A percentile compares a stretch with the other conserved stretches of the same genome.
Evolutionary conservation across 2,329 filamentous ascomycete species (phyloP).

Genomic region (Cladosporium sp.): DNA sequence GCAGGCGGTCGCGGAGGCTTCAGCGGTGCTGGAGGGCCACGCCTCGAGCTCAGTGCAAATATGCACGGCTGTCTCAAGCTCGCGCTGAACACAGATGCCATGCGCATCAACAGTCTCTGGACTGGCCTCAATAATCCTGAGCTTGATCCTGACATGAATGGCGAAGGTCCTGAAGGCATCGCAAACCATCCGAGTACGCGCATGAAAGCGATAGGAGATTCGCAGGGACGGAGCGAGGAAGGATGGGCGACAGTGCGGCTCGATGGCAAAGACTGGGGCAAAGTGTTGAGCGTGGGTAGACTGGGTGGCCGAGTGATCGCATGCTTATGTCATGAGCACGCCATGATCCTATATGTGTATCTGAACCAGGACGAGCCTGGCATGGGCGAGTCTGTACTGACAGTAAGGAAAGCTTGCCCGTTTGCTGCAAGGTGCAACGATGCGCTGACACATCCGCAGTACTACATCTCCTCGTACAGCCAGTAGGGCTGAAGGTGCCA

Average conservation of each 20-base stretch:
- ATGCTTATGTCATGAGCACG: conserved; percentile 77
- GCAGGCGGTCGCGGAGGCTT: conserved; percentile 32
- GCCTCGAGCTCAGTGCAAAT: conserved; percentile 84
- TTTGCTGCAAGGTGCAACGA: background rate
- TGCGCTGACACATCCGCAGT: conserved; percentile 38
- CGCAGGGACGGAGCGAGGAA: conserved; percentile 65
- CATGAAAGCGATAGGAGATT: conserved; percentile 59
- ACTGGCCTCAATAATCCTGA: conserved; percentile 80
- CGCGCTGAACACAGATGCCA: conserved; percentile 74
- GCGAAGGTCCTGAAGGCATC: conserved; percentile 60
- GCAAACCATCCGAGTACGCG: conserved; percentile 76
- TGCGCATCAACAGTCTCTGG: conserved; percentile 85
- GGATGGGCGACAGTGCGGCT: conserved; percentile 87
- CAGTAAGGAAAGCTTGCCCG: conserved; percentile 48
- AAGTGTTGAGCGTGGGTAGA: conserved; percentile 85
- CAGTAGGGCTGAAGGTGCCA: conserved; percentile 19
- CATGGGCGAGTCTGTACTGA: conserved; percentile 69
- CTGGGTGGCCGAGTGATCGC: conserved; percentile 89
- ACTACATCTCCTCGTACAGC: conserved; percentile 57
- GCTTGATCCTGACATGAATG: conserved; percentile 72
- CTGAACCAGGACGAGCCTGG: conserved; percentile 66
- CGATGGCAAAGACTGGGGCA: conserved; percentile 90
- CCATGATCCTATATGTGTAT: conserved; percentile 79
- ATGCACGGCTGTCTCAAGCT: conserved; percentile 86
- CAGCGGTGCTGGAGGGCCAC: conserved; percentile 43